phyloP scores from a whole-genome alignment of 2,329 filamentous ascomycete genomes.

The Pestalotiopsis sp. region DNA sequence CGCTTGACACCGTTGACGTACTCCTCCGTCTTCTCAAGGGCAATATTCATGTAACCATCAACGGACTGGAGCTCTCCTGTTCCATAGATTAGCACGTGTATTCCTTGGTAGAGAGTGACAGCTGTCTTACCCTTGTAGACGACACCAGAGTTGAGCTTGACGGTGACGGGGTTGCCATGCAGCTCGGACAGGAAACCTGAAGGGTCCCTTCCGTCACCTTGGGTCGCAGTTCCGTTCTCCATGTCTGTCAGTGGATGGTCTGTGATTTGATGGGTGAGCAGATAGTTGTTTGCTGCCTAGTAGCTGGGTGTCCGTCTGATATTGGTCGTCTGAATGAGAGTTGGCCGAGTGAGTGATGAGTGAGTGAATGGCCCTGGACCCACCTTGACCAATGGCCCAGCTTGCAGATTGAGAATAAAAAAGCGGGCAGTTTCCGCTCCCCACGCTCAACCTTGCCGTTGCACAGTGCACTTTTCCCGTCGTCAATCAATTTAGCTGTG shows the following conservation, averaged over 20 bases:
- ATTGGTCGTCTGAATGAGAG: background rate
- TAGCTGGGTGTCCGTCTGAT: background rate
- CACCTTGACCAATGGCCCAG: background rate
- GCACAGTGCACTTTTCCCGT: constrained; percentile 4
- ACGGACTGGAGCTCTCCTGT: constrained; percentile 93
- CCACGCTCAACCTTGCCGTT: background rate
- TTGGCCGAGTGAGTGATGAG: background rate
- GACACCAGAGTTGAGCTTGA: constrained; percentile 98
- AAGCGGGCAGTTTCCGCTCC: background rate
- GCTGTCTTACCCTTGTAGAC: constrained; percentile 82
- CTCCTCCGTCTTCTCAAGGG: constrained; percentile 92
- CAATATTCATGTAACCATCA: constrained; percentile 99
- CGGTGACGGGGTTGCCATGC: constrained; percentile 89
- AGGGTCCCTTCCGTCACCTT: constrained; percentile 82
- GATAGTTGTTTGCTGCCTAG: background rate
- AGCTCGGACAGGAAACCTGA: constrained; percentile 93
- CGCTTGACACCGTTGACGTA: constrained; percentile 83
- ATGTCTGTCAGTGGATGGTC: constrained; percentile 44
- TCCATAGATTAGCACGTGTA: background rate
- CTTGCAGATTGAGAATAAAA: background rate
- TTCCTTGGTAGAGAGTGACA: background rate
- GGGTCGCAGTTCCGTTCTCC: constrained; percentile 69
- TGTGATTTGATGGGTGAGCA: background rate
- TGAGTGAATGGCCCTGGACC: background rate
- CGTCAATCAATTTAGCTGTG: constrained; percentile 6